Base-by-base conservation (phyloP, 768 basidiomycete genomes). In the Mycena pura region DNA sequence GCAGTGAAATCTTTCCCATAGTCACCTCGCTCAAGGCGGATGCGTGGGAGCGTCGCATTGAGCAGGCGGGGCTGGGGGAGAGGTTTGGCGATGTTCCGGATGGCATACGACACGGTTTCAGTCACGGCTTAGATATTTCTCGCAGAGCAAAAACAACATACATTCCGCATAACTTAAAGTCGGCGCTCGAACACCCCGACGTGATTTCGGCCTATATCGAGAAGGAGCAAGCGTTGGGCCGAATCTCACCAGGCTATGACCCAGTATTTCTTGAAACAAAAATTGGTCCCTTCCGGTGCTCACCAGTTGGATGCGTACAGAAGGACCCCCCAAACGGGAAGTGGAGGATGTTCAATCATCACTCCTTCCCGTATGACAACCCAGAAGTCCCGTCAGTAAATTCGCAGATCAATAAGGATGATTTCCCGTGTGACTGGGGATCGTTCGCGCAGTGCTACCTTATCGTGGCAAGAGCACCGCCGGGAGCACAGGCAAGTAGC, bases 401-500 rank as follows among this genome's bases (percentile, higher is more conserved):
- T 39, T 44, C 63, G 2, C 31, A 38, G 6, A 65, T 66, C 40
- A 29, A 66, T 29, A 27, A 27, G 17, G 48, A 24, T 9, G 32
- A 65, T n/a, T 66, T 66, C 51, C 39, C 44, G 2, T 68, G 67
- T 41, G 45, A 51, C 14, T 68, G 67, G 67, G 67, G 67, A 14
- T 61, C 66, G 5, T 68, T 68, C 43, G 36, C 28, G 5, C 22
- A 55, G 24, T 49, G 60, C 36, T 50, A 41, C 25, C 7, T 54
- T 32, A 21, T 31, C 38, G 0, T 49, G n/a, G 43, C 47, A 0
- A 13, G 46, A 25, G 32, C 67, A 29, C 28, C 60, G 5, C 14
- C 40, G 48, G 43, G 61, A 6, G 51, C 64, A 1, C 25, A 67
- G 22, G 57, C 24, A 43, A 40, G 52, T 3, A 46, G 3, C 15